Evolutionary conservation across 768 basidiomycete genomes (phyloP), one percentile per base, ranked within the genome.

Genomic region (Termitomyces eurrhizus): DNA sequence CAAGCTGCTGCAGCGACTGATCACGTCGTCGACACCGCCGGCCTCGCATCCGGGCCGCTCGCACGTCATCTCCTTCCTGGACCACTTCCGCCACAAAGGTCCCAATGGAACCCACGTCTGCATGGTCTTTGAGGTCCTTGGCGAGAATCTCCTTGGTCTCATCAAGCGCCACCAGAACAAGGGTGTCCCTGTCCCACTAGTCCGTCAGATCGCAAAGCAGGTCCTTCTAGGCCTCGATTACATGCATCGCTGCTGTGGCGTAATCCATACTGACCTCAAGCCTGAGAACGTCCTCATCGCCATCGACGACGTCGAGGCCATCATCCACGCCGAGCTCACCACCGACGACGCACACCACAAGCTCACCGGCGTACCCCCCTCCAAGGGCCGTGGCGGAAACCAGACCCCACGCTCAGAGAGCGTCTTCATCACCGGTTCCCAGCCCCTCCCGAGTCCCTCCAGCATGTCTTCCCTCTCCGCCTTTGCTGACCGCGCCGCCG

Each of bases 121-220:
- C 82, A 98, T 99, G 97, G 95, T 97, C 14, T 98, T 98, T 69
- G 97, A 99, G 74, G 97, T 98, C 29, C 84, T 99, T 9, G 97
- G 96, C 62, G 96, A 99, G 76, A 98, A 96, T 72, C 80, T 99
- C 2, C 84, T 98, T 2, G 95, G 90, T 5, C 84, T 99, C 67
- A 97, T 98, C 83, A 98, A 97, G 75, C 86, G 96, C 12, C 94
- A 98, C 77, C 95, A 98, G 79, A 95, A 94, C 77, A 95, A 96
- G 68, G 96, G 96, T 64, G 95, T 98, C 1, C 95, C 96, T 14
- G 92, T 93, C 81, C 87, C 80, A 53, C 77, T 98, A 65, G 93
- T 96, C 65, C 90, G 89, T 69, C 97, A 98, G 74, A 98, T 98
- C 67, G 93, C 95, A 32, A 98, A 98, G 73, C 97, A 98, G 73